These are phyloP conservation scores for Cytospora paraplurivora DNA, from an alignment of 2,329 filamentous ascomycete species.

Conservation along the genomic window DNA sequence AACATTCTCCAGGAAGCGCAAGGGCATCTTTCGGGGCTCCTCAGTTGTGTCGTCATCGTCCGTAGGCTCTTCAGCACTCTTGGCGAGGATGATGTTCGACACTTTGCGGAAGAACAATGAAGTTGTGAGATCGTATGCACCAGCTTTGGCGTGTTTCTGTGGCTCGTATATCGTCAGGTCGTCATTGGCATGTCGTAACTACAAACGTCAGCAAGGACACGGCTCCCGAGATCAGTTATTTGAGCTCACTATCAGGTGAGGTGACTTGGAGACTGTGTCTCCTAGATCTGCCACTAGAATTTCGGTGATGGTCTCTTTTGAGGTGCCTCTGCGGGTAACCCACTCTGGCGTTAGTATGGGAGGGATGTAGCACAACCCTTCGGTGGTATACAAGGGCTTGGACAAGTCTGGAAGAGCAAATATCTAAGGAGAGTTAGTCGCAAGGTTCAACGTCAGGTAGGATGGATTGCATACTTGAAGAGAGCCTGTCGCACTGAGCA, in stretches of 20 bases:
- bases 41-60: conserved; percentile 52
- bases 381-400: conserved; percentile 71
- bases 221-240: not conserved
- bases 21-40: conserved; percentile 51
- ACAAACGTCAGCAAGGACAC: conserved; percentile 22
- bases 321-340: conserved; percentile 67
- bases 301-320: conserved; percentile 75
- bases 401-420: conserved; percentile 75
- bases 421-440: conserved; percentile 53
- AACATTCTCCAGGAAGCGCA: conserved; percentile 65
- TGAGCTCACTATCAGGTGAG: conserved; percentile 77
- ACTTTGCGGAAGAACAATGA: conserved; percentile 77
- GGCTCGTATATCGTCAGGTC: conserved; percentile 89
- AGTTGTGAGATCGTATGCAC: conserved; percentile 49
- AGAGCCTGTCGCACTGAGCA: conserved; percentile 74
- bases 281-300: conserved; percentile 84
- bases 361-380: conserved; percentile 77
- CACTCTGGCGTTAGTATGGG: conserved; percentile 74
- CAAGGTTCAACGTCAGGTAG: not conserved
- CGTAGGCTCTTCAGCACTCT: conserved; percentile 50
- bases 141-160: conserved; percentile 53
- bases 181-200: conserved; percentile 77
- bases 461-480: conserved; percentile 62
- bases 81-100: conserved; percentile 67
- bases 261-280: conserved; percentile 67